phyloP scores from a whole-genome alignment of 129 eudicot genomes.

The Artemisia tridentata region DNA sequence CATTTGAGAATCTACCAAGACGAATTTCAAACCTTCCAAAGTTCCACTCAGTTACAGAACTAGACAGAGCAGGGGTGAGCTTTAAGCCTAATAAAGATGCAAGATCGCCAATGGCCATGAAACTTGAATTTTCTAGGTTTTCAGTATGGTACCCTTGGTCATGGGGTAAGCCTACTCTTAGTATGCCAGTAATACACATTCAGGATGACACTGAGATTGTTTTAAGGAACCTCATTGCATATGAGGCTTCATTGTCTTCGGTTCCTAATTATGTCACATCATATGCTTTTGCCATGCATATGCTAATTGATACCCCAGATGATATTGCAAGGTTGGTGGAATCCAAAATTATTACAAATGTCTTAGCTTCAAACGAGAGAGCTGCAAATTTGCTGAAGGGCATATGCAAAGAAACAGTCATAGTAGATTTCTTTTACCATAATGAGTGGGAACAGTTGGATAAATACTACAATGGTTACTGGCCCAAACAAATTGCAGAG shows the following conservation, averaged over 20 bases:
- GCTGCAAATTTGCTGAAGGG: no score
- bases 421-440: no score
- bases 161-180: constrained; percentile 5
- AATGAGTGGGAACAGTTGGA: no score
- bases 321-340: constrained; percentile 12
- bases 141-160: neutral
- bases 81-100: neutral
- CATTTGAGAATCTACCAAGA: neutral
- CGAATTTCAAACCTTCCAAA: neutral
- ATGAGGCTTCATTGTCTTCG: constrained; percentile 5
- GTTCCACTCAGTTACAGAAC: neutral
- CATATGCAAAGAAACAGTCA: no score
- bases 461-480: no score
- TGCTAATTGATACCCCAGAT: constrained; percentile 11
- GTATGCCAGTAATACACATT: neutral
- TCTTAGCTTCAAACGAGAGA: neutral
- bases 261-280: constrained; percentile 6
- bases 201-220: constrained; percentile 5
- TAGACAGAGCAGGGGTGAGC: constrained; percentile 11
- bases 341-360: neutral
- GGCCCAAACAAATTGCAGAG: no score
- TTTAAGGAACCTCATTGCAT: constrained; percentile 26
- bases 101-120: neutral
- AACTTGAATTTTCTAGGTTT: neutral
- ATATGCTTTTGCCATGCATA: constrained; percentile 17